These are phyloP conservation scores for Aspergillus sclerotialis DNA, from an alignment of 2,329 filamentous ascomycete genomes.

Conservation along the genomic window DNA sequence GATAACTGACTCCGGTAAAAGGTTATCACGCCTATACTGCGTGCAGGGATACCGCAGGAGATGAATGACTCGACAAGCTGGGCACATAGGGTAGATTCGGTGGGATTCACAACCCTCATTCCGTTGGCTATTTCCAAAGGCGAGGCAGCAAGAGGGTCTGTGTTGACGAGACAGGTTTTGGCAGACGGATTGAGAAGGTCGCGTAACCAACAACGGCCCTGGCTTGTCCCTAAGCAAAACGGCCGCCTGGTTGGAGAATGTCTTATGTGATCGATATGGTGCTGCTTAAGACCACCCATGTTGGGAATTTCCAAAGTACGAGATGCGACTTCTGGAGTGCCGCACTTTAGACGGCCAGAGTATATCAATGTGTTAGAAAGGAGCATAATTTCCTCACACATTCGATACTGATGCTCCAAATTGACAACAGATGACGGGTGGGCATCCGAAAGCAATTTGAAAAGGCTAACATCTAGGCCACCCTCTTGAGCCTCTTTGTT, in stretches of 20 bases:
- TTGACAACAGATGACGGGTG: slow-evolving; percentile 85
- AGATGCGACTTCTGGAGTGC: slow-evolving; percentile 66
- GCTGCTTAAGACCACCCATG: slow-evolving; percentile 52
- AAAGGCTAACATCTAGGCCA: slow-evolving; percentile 85
- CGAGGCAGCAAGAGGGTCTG: slow-evolving; percentile 61
- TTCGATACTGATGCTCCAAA: slow-evolving; percentile 92
- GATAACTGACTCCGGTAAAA: slow-evolving; percentile 92
- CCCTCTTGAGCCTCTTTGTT: slow-evolving; percentile 81
- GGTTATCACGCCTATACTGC: slow-evolving; percentile 88
- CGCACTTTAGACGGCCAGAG: slow-evolving; percentile 81
- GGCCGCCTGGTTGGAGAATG: slow-evolving; percentile 21
- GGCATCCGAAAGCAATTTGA: slow-evolving; percentile 83
- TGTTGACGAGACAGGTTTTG: slow-evolving; percentile 84
- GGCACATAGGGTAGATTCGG: slow-evolving; percentile 70
- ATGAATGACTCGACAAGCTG: slow-evolving; percentile 78
- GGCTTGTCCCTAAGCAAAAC: slow-evolving; percentile 50
- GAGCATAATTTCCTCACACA: slow-evolving; percentile 96
- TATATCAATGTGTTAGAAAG: slow-evolving; percentile 93
- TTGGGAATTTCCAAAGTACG: slow-evolving; percentile 63
- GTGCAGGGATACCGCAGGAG: slow-evolving; percentile 63
- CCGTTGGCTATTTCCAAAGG: slow-evolving; percentile 63
- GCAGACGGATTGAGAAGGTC: slow-evolving; percentile 62
- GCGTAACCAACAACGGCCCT: slow-evolving; percentile 64
- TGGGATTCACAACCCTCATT: slow-evolving; percentile 77
- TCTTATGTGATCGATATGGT: slow-evolving; percentile 41